Evolutionary conservation across 148 eudicot species (phyloP).

Genomic region (Euryodendron excelsum): DNA sequence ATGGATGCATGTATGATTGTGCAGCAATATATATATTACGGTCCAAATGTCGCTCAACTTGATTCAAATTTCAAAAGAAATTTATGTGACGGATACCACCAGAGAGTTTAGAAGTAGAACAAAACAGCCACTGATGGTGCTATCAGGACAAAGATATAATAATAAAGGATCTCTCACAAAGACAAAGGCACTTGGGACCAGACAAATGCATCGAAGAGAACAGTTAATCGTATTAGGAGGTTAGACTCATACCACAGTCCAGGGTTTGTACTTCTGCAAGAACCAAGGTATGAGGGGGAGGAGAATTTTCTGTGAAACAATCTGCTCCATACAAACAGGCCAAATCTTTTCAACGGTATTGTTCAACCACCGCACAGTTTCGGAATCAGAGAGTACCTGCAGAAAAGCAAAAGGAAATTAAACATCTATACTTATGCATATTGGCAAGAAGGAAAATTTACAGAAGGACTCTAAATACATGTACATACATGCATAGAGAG

Average conservation of each 20-base stretch:
- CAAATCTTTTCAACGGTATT: conserved; percentile 75
- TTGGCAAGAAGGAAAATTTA: background rate
- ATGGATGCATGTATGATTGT: too few species aligned
- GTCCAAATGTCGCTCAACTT: too few species aligned
- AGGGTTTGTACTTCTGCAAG: conserved; percentile 91
- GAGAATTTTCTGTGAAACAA: conserved; percentile 83
- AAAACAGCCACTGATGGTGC: background rate
- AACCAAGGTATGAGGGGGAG: conserved; percentile 95
- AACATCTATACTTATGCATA: background rate
- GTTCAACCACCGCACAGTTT: conserved; percentile 89
- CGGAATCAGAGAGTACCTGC: conserved; percentile 80
- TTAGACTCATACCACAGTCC: conserved; percentile 72
- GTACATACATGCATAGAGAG: background rate
- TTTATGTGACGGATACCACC: too few species aligned
- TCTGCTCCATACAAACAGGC: conserved; percentile 84
- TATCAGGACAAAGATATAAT: background rate
- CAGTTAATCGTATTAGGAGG: background rate
- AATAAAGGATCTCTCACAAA: background rate
- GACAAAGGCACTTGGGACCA: background rate
- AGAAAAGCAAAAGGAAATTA: conserved; percentile 11
- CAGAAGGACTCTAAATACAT: background rate
- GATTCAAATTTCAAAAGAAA: too few species aligned
- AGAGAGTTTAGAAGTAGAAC: too few species aligned
- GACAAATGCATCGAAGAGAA: background rate
- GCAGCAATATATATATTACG: too few species aligned